phyloP scores from a whole-genome alignment of 2,329 filamentous ascomycete genomes.

The Thielaviopsis punctulata region DNA sequence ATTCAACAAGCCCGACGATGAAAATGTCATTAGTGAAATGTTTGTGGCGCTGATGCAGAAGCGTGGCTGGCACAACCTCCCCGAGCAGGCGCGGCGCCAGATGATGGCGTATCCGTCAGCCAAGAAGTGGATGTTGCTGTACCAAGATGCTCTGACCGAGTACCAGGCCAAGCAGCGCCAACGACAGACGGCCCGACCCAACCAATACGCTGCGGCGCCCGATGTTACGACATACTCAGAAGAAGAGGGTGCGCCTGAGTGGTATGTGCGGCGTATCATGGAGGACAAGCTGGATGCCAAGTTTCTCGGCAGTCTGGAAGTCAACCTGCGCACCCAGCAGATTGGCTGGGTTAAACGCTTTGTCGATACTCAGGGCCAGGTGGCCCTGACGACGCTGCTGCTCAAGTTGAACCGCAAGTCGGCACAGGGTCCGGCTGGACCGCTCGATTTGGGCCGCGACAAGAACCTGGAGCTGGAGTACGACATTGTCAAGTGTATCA shows the following conservation, averaged over 20 bases:
- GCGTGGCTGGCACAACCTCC: slow-evolving; percentile 90
- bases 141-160: slow-evolving; percentile 86
- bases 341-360: slow-evolving; percentile 96
- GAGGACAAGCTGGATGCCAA: slow-evolving; percentile 87
- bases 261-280: slow-evolving; percentile 95
- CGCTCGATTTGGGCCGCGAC: slow-evolving; percentile 43
- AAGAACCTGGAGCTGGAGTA: slow-evolving; percentile 84
- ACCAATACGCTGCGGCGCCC: slow-evolving; percentile 45
- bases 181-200: slow-evolving; percentile 53
- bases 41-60: slow-evolving; percentile 94
- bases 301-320: slow-evolving; percentile 79
- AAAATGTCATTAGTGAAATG: slow-evolving; percentile 73
- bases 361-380: slow-evolving; percentile 91
- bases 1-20: slow-evolving; percentile 60
- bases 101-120: slow-evolving; percentile 89
- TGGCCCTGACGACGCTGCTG: slow-evolving; percentile 85
- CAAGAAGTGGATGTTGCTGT: slow-evolving; percentile 95
- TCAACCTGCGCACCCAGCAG: slow-evolving; percentile 87
- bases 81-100: slow-evolving; percentile 82
- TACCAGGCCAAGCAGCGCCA: slow-evolving; percentile 90
- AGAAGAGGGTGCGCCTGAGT: slow-evolving; percentile 91
- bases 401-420: slow-evolving; percentile 85
- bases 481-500: slow-evolving; percentile 93
- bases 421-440: slow-evolving; percentile 45
- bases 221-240: slow-evolving; percentile 66